phyloP scores from a whole-genome alignment of 441 rosid genomes.

The Syzygium malaccense region DNA sequence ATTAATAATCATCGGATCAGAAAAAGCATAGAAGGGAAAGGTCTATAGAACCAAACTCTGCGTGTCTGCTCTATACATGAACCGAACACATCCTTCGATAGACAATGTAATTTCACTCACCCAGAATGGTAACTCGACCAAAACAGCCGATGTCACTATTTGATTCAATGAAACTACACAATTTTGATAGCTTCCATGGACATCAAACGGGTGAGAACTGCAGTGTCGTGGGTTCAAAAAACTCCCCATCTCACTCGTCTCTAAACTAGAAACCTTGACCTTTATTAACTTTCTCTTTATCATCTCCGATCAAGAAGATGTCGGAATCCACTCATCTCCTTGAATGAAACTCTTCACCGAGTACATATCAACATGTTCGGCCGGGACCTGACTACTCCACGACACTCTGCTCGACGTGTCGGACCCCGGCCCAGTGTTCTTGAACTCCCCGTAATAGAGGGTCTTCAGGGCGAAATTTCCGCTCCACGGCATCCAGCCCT shows the following conservation, averaged over 20 bases:
- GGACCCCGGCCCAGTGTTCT: conserved; percentile 66
- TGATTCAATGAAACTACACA: not conserved
- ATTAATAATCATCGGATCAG: not conserved
- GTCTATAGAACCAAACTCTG: not conserved
- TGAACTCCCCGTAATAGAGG: conserved; percentile 72
- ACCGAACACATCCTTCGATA: not conserved
- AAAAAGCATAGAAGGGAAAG: not conserved
- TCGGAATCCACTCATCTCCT: conserved; percentile 73
- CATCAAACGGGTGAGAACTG: not conserved
- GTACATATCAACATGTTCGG: conserved; percentile 41
- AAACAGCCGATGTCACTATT: not conserved
- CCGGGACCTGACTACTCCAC: conserved; percentile 74
- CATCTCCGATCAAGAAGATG: conserved; percentile 20
- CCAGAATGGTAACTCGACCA: not conserved
- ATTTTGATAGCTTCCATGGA: not conserved
- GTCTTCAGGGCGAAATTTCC: conserved; percentile 68
- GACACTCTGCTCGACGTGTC: conserved; percentile 37
- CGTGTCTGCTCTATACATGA: not conserved
- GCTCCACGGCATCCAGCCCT: conserved; percentile 83
- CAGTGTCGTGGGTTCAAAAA: not conserved
- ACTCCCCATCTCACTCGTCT: not conserved
- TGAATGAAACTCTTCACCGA: conserved; percentile 81
- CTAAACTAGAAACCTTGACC: not conserved
- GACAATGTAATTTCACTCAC: not conserved
- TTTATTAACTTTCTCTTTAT: not conserved